Percentiles rank a stretch among this genome's conserved stretches.
Evolutionary conservation across 2,329 filamentous ascomycete species (phyloP).

Genomic region (Paecilomyces formosus): DNA sequence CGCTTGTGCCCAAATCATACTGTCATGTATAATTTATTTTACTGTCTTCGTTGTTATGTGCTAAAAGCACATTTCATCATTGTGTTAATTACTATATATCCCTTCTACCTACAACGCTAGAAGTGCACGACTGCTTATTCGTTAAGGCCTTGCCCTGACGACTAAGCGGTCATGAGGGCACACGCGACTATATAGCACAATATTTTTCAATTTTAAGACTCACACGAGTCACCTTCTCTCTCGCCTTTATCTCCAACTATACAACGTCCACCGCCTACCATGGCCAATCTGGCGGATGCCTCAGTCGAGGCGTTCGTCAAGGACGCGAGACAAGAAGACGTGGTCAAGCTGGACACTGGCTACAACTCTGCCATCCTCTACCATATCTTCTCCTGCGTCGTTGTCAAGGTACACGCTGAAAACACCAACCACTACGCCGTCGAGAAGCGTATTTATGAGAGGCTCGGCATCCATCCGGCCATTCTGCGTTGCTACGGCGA

Average conservation of each 20-base stretch:
- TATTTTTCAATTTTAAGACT: background rate
- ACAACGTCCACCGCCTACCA: background rate
- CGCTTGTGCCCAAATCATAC: background rate
- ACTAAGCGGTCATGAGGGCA: background rate
- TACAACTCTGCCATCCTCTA: background rate
- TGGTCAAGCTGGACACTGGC: background rate
- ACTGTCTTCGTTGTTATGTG: background rate
- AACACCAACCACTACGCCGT: background rate
- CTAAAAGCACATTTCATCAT: background rate
- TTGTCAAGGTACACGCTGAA: background rate
- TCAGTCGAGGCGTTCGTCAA: background rate
- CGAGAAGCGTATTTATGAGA: conserved; percentile 1
- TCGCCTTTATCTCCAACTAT: background rate
- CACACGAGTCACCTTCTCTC: background rate
- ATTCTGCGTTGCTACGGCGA: background rate
- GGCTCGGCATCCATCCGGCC: background rate
- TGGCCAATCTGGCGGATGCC: background rate
- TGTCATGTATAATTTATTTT: background rate
- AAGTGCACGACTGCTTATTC: background rate
- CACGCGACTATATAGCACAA: background rate
- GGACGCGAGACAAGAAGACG: background rate
- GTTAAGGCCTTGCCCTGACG: background rate
- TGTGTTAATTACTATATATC: no score
- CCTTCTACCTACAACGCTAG: no score
- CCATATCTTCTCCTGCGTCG: background rate